Conservation (phyloP, 2,329 filamentous ascomycete species). For the Dactylella cylindrospora region DNA sequence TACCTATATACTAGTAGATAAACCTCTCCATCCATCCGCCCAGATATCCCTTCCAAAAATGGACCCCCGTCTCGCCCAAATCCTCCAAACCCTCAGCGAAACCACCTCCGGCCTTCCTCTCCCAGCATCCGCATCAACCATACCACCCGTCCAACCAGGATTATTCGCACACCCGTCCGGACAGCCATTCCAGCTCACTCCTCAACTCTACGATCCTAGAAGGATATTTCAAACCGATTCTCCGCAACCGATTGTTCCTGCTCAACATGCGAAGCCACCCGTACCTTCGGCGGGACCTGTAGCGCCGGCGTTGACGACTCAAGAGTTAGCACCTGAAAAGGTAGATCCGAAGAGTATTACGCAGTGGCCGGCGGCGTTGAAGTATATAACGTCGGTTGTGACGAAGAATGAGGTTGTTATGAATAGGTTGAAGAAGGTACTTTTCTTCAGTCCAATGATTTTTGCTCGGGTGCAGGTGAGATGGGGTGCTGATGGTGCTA, state of each 20-base stretch:
- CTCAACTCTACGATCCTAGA: constrained; percentile 27
- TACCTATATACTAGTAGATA: too few relatives aligned
- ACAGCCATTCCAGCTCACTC: not conserved
- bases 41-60: too few relatives aligned
- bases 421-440: constrained; percentile 45
- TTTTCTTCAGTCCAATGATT: too few relatives aligned
- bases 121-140: not conserved
- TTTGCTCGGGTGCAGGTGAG: too few relatives aligned
- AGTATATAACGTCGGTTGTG: constrained; percentile 46
- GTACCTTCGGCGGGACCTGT: not conserved
- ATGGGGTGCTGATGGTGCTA: too few relatives aligned
- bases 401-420: constrained; percentile 42
- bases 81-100: constrained; percentile 27
- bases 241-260: constrained; percentile 3
- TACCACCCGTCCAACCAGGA: not conserved
- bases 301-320: not conserved
- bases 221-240: constrained; percentile 28
- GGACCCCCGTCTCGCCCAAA: constrained; percentile 38
- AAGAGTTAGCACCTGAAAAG: not conserved
- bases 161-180: too few relatives aligned
- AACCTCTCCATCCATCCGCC: too few relatives aligned
- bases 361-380: constrained; percentile 47
- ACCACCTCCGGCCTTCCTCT: constrained; percentile 7
- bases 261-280: not conserved
- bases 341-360: constrained; percentile 44